Percentiles rank a stretch among this genome's conserved stretches.
Evolutionary conservation across 371 early-diverging fungal species (phyloP).

Genomic region (Mortierella sp.): DNA sequence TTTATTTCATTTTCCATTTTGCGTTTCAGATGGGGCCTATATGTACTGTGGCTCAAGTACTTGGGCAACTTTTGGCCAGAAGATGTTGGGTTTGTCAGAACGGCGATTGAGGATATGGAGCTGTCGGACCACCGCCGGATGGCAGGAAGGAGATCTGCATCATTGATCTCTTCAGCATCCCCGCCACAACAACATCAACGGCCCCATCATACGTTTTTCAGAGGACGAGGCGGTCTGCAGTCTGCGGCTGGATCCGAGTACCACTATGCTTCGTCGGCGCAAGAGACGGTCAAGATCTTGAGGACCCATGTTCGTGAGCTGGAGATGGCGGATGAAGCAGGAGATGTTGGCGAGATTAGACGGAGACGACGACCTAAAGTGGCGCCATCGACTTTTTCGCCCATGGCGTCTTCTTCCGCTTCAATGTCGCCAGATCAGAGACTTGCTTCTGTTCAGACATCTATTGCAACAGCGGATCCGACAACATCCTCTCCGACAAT

Average conservation of each 20-base stretch:
- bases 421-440: background rate
- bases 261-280: conserved; percentile 18
- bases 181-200: background rate
- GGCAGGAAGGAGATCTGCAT: background rate
- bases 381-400: background rate
- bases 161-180: background rate
- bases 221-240: conserved; percentile 1
- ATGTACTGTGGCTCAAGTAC: conserved; percentile 50
- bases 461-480: background rate
- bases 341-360: conserved; percentile 43
- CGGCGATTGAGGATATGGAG: conserved; percentile 42
- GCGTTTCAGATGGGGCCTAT: conserved; percentile 37
- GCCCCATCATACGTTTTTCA: conserved; percentile 17
- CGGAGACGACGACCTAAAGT: conserved; percentile 41
- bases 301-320: conserved; percentile 34
- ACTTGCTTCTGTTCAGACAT: background rate
- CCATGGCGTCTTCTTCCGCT: background rate
- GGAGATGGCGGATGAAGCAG: conserved; percentile 42
- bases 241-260: background rate
- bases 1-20: background rate
- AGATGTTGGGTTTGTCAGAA: conserved; percentile 49
- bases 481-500: conserved; percentile 27
- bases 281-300: conserved; percentile 43
- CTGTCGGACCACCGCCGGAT: conserved; percentile 31
- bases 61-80: conserved; percentile 57